A percentile compares a stretch with the other conserved stretches of the same genome.
These are phyloP conservation scores for Saccharomycopsis crataegensis DNA, from an alignment of 1,139 yeast genomes.

Conservation along the genomic window DNA sequence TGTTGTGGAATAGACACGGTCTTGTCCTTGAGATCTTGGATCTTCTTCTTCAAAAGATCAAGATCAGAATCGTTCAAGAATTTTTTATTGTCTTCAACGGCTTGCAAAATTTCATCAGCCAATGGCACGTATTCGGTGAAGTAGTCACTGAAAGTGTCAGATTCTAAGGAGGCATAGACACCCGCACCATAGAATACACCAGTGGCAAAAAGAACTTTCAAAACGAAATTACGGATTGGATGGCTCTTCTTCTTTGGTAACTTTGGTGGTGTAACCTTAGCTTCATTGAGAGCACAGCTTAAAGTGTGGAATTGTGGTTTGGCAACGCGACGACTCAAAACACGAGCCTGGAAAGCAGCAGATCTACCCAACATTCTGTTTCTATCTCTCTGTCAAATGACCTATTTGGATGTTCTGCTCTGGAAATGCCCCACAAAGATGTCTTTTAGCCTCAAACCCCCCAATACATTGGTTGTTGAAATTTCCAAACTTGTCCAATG, in stretches of 20 bases:
- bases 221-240: conserved; percentile 29
- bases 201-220: conserved; percentile 31
- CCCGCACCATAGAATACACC: conserved; percentile 37
- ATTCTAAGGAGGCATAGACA: conserved; percentile 35
- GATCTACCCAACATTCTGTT: not conserved
- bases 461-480: too few species aligned
- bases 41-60: conserved; percentile 31
- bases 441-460: too few species aligned
- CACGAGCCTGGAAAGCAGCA: not conserved
- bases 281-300: conserved; percentile 1
- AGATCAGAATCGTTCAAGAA: conserved; percentile 29
- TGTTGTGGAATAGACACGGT: conserved; percentile 38
- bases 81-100: conserved; percentile 38
- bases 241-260: conserved; percentile 10
- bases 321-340: not conserved
- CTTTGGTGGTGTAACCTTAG: not conserved
- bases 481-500: too few species aligned
- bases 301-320: conserved; percentile 2
- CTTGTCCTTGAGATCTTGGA: conserved; percentile 31
- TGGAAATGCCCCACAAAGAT: too few species aligned
- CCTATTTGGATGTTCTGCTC: too few species aligned
- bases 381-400: too few species aligned
- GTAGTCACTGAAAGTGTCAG: conserved; percentile 37
- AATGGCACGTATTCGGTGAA: conserved; percentile 57
- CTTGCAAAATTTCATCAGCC: conserved; percentile 45